Evolutionary conservation across 495 filamentous ascomycete genomes (phyloP), one percentile per base, ranked within the genome.

Genomic region (Astrothelium subdiscretum): DNA sequence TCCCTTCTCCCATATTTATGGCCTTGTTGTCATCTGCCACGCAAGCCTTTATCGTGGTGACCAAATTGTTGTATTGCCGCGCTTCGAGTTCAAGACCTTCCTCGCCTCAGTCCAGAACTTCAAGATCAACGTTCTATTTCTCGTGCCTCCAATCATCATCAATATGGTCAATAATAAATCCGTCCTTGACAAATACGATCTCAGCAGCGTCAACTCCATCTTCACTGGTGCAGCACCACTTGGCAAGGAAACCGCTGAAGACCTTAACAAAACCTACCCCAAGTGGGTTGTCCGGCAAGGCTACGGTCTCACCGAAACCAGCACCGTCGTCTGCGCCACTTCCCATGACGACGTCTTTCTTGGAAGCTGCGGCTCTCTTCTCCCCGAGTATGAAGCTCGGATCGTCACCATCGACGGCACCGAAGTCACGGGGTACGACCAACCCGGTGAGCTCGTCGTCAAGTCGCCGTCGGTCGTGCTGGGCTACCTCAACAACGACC

Each of bases 141-240:
- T 95, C 72, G 87, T 96, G 1, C 91, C 91, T 57, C 91, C 91
- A 1, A 94, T 96, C 64, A 85, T 95, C 59, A 88, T 95, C 66
- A 80, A 83, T 48, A 84, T 96, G 83, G 73, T 85, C 54, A 88
- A 90, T 60, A 87, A 83, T 70, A 77, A 78, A 31, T 73, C 83
- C 0, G 65, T 79, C 1, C 82, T 86, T 65, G 76, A 81, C 29
- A 84, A 89, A 63, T 92, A 87, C 68, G 86, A 96, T 68, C 73
- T 95, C 22, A 88, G 81, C 68, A 87, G 84, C 59, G 83, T 92
- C 15, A 72, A 69, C 18, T 68, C 77, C 1, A 71, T 92, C 31
- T 92, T 87, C 74, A 91, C 88, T 0, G 91, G 91, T 11, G 91
- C 91, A 0, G 91, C 91, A 6, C 91, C 91, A 1, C 75, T 94